Conservation (phyloP, 257 asterid genomes). For the Henckelia pumila region DNA sequence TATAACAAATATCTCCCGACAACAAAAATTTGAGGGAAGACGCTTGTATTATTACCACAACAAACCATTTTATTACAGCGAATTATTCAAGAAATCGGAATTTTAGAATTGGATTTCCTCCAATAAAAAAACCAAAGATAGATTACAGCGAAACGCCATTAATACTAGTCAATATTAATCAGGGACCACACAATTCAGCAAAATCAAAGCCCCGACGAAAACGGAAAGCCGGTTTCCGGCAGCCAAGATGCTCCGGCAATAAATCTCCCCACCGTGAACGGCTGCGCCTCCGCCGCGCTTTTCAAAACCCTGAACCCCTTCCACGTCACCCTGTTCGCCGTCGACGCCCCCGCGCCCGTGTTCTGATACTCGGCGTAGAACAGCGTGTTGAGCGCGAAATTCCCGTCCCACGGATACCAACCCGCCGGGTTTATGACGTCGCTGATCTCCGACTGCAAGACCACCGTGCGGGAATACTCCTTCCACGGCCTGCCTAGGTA, state of each 20-base stretch:
- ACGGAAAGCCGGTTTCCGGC: conserved; percentile 49
- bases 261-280: conserved; percentile 44
- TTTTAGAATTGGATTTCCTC: not conserved
- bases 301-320: conserved; percentile 43
- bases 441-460: conserved; percentile 43
- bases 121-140: too few relatives aligned
- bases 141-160: too few relatives aligned
- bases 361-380: conserved; percentile 56
- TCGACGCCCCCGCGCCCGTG: conserved; percentile 45
- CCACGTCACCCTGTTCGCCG: conserved; percentile 46
- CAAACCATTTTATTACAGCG: not conserved
- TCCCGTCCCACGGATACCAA: conserved; percentile 47
- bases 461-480: conserved; percentile 44
- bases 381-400: conserved; percentile 39
- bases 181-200: not conserved
- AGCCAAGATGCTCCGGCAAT: conserved; percentile 50
- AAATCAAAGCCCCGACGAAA: conserved; percentile 41
- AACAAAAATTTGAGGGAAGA: too few relatives aligned
- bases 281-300: conserved; percentile 37
- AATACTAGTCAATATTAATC: too few relatives aligned
- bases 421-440: conserved; percentile 46
- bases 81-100: not conserved
- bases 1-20: too few relatives aligned
- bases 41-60: not conserved
- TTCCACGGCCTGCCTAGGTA: conserved; percentile 58